Base-by-base conservation (phyloP, 139 green algal genomes). In the Tetradesmus obliquus region DNA sequence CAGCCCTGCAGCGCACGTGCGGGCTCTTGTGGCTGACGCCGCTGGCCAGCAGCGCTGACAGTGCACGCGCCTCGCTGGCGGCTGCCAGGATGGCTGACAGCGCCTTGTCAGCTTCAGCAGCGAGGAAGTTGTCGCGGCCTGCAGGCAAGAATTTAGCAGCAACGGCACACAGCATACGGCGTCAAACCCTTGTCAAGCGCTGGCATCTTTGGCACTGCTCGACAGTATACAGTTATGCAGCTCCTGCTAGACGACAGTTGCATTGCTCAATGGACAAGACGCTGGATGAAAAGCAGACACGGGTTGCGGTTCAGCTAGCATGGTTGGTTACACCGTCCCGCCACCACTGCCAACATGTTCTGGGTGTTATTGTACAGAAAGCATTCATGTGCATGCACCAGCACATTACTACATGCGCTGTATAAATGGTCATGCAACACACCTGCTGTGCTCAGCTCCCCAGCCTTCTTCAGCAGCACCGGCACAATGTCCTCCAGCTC, bases 51-150 rank as follows among this genome's bases (percentile, higher is more conserved):
- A 98, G 94, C 19, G 94, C 93, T 10, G 93, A 57, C 7, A 95
- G 69, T n/a, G 86, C 91, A 19, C 91, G 84, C 12, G 84, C 55
- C 79, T 96, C 95, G 54, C 86, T 87, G 57, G 90, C 82, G 85
- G 88, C 91, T 32, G 89, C 88, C 7, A 95, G 93, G 94, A 98
- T 95, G 15, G 95, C 79, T 0, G 72, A 80, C 57, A 99, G 93
- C 19, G 94, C 93, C 55, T 91, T 92, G 93, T 98, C 96, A 1
- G 97, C 96, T 84, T 98, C 96, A 5, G 92, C 87, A 1, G 95
- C 93, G 24, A 99, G 94, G 91, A 98, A 99, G 92, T 97, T 98
- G 88, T 98, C 96, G 9, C 97, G 94, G 15, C 97, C 96, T 91
- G 91, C 84, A 86, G 5, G 45, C 32, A 85, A 69, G 60, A 80